Conservation (phyloP, 495 filamentous ascomycete species). For the Lophiotrema nucula region DNA sequence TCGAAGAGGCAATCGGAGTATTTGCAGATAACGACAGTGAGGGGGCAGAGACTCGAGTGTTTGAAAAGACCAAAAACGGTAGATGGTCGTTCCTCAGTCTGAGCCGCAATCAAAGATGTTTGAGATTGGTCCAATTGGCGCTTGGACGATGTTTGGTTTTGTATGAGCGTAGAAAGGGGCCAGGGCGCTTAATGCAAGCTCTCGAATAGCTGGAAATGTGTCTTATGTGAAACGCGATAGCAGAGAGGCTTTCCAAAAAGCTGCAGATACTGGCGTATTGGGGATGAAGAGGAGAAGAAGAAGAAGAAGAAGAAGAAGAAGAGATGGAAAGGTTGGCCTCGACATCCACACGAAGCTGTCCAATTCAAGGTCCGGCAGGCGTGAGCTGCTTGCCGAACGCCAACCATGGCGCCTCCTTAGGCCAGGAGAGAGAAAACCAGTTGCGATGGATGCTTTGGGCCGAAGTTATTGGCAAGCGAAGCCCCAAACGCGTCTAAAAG, state of each 20-base stretch:
- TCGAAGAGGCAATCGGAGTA: slow-evolving; percentile 1
- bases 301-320: neutral
- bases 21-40: neutral
- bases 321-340: neutral
- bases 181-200: slow-evolving; percentile 30
- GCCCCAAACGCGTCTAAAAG: neutral
- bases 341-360: too few relatives aligned
- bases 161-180: slow-evolving; percentile 19
- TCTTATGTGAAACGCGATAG: slow-evolving; percentile 29
- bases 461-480: neutral
- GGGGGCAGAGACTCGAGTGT: neutral
- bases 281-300: slow-evolving; percentile 6
- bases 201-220: slow-evolving; percentile 17
- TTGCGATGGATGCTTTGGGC: neutral
- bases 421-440: neutral
- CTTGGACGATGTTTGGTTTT: neutral
- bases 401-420: neutral
- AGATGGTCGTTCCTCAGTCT: neutral
- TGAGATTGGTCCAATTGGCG: slow-evolving; percentile 26
- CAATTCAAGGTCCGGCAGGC: too few relatives aligned
- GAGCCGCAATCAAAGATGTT: slow-evolving; percentile 3
- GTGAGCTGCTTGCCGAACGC: neutral
- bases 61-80: neutral
- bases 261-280: slow-evolving; percentile 6
- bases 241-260: slow-evolving; percentile 10